Conservation (phyloP, 176 grass and related monocot genomes). For the Bonia amplexicaulis region DNA sequence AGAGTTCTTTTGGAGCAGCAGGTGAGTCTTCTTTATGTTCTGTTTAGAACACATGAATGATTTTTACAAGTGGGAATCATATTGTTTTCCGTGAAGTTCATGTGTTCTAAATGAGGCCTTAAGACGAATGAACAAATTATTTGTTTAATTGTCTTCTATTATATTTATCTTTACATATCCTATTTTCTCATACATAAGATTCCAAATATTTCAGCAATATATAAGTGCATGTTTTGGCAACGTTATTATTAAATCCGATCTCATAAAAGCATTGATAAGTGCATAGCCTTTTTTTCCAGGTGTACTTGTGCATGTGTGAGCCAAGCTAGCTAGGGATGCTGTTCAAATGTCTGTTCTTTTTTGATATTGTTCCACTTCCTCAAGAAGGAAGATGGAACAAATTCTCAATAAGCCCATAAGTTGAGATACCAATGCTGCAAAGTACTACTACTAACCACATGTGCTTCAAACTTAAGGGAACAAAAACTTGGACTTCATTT, state of each 20-base stretch:
- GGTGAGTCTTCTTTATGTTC: background rate
- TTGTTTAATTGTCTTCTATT: background rate
- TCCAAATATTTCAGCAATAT: conserved; percentile 18
- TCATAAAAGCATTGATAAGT: background rate
- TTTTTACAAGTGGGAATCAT: background rate
- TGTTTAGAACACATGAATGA: background rate
- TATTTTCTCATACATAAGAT: background rate
- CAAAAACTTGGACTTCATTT: background rate
- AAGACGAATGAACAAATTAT: background rate
- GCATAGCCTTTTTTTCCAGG: conserved; percentile 18
- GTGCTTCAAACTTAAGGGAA: background rate
- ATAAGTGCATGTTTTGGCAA: background rate
- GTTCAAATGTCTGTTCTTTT: background rate
- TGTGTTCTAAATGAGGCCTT: background rate
- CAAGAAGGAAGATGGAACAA: background rate
- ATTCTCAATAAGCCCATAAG: background rate
- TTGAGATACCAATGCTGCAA: background rate
- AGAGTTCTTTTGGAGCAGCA: too few species aligned
- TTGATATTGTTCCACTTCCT: background rate
- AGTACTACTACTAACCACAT: background rate
- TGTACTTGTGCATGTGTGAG: conserved; percentile 11
- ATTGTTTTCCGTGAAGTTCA: background rate
- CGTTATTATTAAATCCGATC: background rate
- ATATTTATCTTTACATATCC: background rate
- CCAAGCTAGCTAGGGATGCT: background rate